These are phyloP conservation scores for Bathelium albidoporum DNA, from an alignment of 495 filamentous ascomycete species.

Conservation along the genomic window DNA sequence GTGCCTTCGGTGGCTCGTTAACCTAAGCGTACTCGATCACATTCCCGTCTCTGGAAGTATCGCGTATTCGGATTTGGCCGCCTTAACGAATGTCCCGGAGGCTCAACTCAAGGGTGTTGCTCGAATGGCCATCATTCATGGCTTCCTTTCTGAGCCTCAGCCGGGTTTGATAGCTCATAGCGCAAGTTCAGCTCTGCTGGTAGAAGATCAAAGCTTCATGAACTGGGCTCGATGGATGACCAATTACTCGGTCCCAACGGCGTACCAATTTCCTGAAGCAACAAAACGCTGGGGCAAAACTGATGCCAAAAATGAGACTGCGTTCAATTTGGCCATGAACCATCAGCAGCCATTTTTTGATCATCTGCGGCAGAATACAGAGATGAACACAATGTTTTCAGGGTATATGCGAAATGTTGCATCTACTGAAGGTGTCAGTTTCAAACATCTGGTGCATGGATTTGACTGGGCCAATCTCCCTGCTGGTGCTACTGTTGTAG, in stretches of 20 bases:
- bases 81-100: background rate
- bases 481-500: constrained; percentile 4
- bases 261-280: constrained; percentile 2
- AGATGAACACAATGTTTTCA: constrained; percentile 1
- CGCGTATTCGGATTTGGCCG: background rate
- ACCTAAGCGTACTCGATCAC: background rate
- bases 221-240: constrained; percentile 6
- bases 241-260: constrained; percentile 2
- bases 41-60: background rate
- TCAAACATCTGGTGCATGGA: constrained; percentile 6
- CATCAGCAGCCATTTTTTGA: constrained; percentile 5
- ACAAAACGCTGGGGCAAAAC: constrained; percentile 6
- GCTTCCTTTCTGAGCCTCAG: constrained; percentile 6
- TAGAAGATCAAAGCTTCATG: constrained; percentile 3
- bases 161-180: constrained; percentile 5
- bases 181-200: constrained; percentile 1
- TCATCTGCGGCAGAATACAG: background rate
- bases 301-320: constrained; percentile 4
- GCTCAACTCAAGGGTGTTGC: constrained; percentile 4
- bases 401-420: constrained; percentile 7
- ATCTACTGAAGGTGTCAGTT: background rate
- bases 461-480: constrained; percentile 8
- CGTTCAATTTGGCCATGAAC: constrained; percentile 9
- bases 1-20: constrained; percentile 6
- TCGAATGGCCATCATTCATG: constrained; percentile 8